Evolutionary conservation across 768 basidiomycete genomes (phyloP).

Genomic region (Amanita rimosa): DNA sequence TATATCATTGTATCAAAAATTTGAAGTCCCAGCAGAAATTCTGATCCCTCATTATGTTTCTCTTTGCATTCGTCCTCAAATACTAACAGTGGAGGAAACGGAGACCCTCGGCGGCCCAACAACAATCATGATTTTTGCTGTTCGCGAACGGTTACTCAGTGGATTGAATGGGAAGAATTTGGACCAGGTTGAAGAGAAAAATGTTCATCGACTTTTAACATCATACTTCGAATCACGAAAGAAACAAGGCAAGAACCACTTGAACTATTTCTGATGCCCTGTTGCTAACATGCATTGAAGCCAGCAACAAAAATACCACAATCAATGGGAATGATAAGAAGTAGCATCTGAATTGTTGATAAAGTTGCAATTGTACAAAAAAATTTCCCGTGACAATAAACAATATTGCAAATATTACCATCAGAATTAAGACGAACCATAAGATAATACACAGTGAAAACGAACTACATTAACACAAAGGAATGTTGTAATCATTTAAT

Average conservation of each 20-base stretch:
- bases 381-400: no score
- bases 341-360: no score
- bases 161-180: slow-evolving; percentile 1
- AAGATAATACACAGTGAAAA: background rate
- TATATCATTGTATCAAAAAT: slow-evolving; percentile 43
- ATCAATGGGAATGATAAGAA: no score
- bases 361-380: no score
- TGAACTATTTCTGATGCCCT: background rate
- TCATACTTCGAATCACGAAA: background rate
- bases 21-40: slow-evolving; percentile 33
- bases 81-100: slow-evolving; percentile 45
- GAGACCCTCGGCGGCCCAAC: slow-evolving; percentile 42
- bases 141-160: slow-evolving; percentile 35
- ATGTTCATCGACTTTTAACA: background rate
- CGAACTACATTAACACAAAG: background rate
- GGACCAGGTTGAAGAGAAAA: background rate
- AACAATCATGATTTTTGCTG: slow-evolving; percentile 32
- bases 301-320: background rate
- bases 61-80: slow-evolving; percentile 38
- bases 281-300: background rate
- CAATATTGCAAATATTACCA: no score
- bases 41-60: slow-evolving; percentile 45
- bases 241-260: background rate
- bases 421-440: background rate
- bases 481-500: background rate